Base-by-base conservation (phyloP, 148 eudicot species). In the Rheum nobile region DNA sequence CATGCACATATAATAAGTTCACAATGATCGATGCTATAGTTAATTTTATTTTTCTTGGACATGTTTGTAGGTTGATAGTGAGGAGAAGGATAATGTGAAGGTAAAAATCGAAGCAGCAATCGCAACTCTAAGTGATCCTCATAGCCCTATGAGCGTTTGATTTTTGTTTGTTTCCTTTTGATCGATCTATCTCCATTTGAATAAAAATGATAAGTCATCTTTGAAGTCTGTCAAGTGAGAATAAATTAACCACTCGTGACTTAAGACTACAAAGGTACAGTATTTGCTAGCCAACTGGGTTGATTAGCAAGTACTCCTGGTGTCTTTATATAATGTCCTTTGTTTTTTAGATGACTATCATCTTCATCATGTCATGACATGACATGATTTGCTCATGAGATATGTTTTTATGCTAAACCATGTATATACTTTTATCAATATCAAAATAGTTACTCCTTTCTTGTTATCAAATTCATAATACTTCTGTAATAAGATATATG, bases 31-130 rank as follows among this genome's bases (percentile, higher is more conserved):
- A 17, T 17, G 1, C 4, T n/a, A 5, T 50, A 43, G 16, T 50
- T 1, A 6, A 24, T 54, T 8, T 24, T 54, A 0, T 54, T 22
- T 17, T 22, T 29, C 39, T 28, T 29, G 68, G 6, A 61, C 13
- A 10, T 65, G 9, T 32, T 6, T 31, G 32, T 65, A 65, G 70
- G 70, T 65, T 12, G 41, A 65, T 65, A 65, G 39, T 6, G 70
- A 65, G 21, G 70, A 65, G 70, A 65, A 31, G 70, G 39, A 65
- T 0, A 32, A 32, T 65, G 70, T 65, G 70, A 65, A 65, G 70
- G 70, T 29, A 9, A 65, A 65, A 65, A 65, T 65, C 4, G 70
- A 65, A 65, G 39, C 11, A 32, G 70, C 70, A 65, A 14, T 65
- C 4, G 39, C 70, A 32, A 16, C 16, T 32, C 22, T 65, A 65